Evolutionary conservation across 1,284 basidiomycete genomes (phyloP).

Genomic region (Cryptococcus sp.): DNA sequence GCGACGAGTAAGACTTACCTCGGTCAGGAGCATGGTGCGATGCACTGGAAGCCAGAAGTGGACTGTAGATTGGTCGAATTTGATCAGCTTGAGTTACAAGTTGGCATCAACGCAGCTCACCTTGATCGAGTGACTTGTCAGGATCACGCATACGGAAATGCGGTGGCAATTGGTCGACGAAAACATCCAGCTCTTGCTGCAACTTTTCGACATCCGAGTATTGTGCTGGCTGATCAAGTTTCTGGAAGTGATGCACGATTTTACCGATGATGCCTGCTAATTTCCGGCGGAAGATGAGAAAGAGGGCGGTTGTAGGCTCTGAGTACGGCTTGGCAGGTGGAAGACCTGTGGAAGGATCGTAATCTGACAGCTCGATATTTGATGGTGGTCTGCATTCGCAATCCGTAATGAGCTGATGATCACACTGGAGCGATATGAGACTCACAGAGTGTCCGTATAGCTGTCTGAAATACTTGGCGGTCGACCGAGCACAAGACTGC

Average conservation of each 20-base stretch:
- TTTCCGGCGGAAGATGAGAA: conserved; percentile 80
- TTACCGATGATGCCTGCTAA: conserved; percentile 83
- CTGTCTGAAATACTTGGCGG: conserved; percentile 65
- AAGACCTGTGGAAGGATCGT: conserved; percentile 43
- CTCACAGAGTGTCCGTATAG: conserved; percentile 51
- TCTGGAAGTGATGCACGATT: conserved; percentile 94
- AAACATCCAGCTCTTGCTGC: conserved; percentile 81
- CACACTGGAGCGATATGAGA: neutral
- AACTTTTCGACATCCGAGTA: conserved; percentile 81
- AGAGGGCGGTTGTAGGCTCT: conserved; percentile 78
- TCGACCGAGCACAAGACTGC: conserved; percentile 85
- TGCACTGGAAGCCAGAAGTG: conserved; percentile 47
- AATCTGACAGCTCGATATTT: conserved; percentile 74
- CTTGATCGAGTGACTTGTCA: conserved; percentile 73
- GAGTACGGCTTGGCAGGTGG: conserved; percentile 50
- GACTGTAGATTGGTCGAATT: conserved; percentile 17
- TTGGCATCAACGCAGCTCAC: conserved; percentile 16
- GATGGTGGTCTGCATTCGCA: conserved; percentile 62
- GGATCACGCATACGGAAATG: conserved; percentile 61
- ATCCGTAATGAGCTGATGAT: neutral
- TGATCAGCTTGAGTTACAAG: neutral
- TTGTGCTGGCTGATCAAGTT: conserved; percentile 75
- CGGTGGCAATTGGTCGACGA: conserved; percentile 72
- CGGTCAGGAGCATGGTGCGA: conserved; percentile 50
- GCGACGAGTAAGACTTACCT: conserved; percentile 21